A percentile compares a stretch with the other conserved stretches of the same genome.
Conservation (phyloP, 371 early-diverging fungal genomes). For the Blakeslea trispora region DNA sequence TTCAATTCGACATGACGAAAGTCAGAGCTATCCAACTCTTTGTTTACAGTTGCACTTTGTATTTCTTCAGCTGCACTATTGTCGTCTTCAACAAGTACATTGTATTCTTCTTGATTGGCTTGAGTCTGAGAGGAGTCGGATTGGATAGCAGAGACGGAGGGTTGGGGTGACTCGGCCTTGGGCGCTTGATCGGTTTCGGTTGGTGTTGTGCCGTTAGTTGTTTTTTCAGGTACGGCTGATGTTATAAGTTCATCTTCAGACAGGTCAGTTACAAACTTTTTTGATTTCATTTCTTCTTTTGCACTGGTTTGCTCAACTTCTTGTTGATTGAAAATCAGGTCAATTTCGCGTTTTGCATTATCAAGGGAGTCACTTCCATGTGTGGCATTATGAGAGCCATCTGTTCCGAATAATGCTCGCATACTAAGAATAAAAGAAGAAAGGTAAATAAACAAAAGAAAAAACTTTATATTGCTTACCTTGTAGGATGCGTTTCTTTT, state of each 20-base stretch:
- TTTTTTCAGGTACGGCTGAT: not conserved
- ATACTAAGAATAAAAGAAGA: conserved; percentile 37
- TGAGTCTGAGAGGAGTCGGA: not conserved
- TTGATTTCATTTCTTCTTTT: not conserved
- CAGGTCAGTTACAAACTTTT: too few relatives aligned
- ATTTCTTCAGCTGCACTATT: too few relatives aligned
- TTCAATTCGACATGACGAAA: too few relatives aligned
- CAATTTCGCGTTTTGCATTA: conserved; percentile 70
- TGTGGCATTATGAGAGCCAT: conserved; percentile 67
- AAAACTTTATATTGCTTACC: conserved; percentile 17
- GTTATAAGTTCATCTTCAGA: not conserved
- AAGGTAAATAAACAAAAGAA: conserved; percentile 3
- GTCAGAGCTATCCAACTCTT: too few relatives aligned
- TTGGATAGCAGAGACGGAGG: not conserved
- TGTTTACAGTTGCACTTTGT: too few relatives aligned
- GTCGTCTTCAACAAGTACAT: too few relatives aligned
- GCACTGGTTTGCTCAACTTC: not conserved
- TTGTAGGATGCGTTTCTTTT: conserved; percentile 55
- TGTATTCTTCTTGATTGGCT: not conserved
- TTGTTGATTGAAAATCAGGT: conserved; percentile 13
- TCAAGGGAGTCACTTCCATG: conserved; percentile 74
- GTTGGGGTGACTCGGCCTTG: not conserved
- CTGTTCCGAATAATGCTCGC: conserved; percentile 67
- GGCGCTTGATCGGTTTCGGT: not conserved
- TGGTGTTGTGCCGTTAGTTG: not conserved